phyloP scores from a whole-genome alignment of 352 stramenopile genomes.

The Stramenopiles sp. region DNA sequence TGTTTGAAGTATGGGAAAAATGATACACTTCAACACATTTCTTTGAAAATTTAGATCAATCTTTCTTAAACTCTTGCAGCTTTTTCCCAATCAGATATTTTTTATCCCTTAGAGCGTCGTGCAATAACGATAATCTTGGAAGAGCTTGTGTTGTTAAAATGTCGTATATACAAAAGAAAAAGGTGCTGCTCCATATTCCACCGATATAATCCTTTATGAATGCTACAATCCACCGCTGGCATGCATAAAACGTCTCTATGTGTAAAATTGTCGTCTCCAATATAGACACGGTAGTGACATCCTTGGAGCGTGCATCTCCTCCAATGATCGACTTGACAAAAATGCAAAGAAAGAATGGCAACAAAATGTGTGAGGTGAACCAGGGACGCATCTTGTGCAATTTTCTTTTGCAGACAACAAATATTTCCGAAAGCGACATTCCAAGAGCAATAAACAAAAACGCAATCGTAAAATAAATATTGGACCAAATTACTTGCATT shows the following conservation, averaged over 20 bases:
- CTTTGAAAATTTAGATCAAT: too few species aligned
- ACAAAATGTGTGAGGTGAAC: not conserved
- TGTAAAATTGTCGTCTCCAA: too few species aligned
- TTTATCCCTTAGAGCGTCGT: not conserved
- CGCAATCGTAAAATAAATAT: too few species aligned
- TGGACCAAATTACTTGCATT: too few species aligned
- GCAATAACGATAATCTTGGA: not conserved
- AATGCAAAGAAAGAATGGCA: not conserved
- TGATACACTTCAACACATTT: too few species aligned
- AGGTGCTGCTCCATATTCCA: not conserved
- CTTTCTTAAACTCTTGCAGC: not conserved
- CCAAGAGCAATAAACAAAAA: not conserved
- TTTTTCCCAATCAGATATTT: not conserved
- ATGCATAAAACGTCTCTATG: too few species aligned
- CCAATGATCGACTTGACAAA: not conserved
- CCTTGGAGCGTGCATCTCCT: not conserved
- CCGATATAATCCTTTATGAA: not conserved
- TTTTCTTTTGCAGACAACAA: not conserved
- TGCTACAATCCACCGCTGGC: too few species aligned
- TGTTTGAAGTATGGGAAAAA: too few species aligned
- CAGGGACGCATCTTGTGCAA: not conserved
- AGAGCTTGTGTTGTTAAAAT: not conserved
- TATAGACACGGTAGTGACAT: not conserved
- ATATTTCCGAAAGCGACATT: not conserved
- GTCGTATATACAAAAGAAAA: not conserved